These are phyloP conservation scores for Penicillium antarcticum DNA, from an alignment of 495 filamentous ascomycete genomes.

Conservation along the genomic window DNA sequence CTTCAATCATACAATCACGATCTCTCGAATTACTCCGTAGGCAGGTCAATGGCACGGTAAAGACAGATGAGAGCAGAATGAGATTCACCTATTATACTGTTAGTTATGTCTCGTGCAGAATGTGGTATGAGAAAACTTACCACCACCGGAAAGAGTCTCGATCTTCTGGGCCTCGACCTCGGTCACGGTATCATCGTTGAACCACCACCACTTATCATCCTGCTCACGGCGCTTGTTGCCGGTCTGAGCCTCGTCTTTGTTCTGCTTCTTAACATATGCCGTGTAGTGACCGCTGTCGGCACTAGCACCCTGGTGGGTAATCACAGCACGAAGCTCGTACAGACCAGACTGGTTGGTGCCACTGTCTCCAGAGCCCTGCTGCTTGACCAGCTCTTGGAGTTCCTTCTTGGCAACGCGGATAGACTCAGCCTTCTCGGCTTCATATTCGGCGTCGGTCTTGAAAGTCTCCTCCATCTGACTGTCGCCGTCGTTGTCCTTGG, in stretches of 20 bases:
- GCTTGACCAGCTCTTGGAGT: constrained; percentile 68
- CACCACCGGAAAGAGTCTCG: constrained; percentile 82
- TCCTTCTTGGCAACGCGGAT: constrained; percentile 80
- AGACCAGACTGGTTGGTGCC: constrained; percentile 88
- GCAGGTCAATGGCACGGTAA: constrained; percentile 77
- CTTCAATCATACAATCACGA: not conserved
- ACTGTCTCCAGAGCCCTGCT: constrained; percentile 66
- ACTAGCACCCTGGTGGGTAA: constrained; percentile 96
- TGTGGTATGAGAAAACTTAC: constrained; percentile 41
- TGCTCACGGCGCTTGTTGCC: constrained; percentile 67
- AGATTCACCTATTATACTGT: constrained; percentile 63
- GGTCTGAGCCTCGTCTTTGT: constrained; percentile 54
- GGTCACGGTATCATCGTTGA: constrained; percentile 96
- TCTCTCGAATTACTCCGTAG: constrained; percentile 39
- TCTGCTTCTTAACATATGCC: constrained; percentile 91
- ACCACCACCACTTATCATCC: constrained; percentile 99
- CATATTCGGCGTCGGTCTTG: constrained; percentile 92
- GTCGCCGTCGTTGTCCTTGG: constrained; percentile 59
- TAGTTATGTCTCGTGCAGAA: constrained; percentile 6
- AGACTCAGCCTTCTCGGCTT: constrained; percentile 72
- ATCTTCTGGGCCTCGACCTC: constrained; percentile 93
- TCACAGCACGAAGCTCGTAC: constrained; percentile 89
- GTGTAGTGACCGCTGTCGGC: constrained; percentile 99
- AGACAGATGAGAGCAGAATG: constrained; percentile 93
- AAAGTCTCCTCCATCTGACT: constrained; percentile 70